phyloP scores from a whole-genome alignment of 139 green algal genomes.

The Axilococcus clingmanii region DNA sequence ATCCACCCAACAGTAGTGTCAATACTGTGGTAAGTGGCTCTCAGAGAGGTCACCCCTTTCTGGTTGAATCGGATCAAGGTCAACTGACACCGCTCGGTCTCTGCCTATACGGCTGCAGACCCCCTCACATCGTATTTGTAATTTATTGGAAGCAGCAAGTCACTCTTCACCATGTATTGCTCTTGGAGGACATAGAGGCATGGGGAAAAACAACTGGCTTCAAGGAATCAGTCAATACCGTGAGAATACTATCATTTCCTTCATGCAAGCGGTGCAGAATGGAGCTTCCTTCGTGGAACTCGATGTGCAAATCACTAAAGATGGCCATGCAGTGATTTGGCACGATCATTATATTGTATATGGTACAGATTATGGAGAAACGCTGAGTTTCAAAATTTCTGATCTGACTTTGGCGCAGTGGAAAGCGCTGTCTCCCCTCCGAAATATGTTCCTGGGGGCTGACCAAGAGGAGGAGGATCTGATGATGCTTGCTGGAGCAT shows the following conservation, averaged over 20 bases:
- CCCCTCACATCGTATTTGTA: too few species aligned
- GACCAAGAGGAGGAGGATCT: slow-evolving; percentile 6
- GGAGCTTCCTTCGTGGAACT: slow-evolving; percentile 80
- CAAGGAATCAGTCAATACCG: slow-evolving; percentile 22
- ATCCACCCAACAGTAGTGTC: too few species aligned
- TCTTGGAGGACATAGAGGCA: slow-evolving; percentile 9
- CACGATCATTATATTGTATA: slow-evolving; percentile 67
- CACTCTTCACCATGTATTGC: slow-evolving; percentile 2
- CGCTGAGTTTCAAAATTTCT: slow-evolving; percentile 24
- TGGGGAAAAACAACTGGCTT: slow-evolving; percentile 5
- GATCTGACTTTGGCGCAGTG: slow-evolving; percentile 60
- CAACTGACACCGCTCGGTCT: too few species aligned
- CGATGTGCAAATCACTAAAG: slow-evolving; percentile 68
- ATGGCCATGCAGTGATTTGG: slow-evolving; percentile 68
- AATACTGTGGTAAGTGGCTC: too few species aligned
- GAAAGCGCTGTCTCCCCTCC: slow-evolving; percentile 31
- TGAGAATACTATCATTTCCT: slow-evolving; percentile 73
- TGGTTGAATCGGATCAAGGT: too few species aligned
- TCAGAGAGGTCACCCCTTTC: too few species aligned
- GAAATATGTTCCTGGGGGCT: background rate
- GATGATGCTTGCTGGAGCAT: background rate
- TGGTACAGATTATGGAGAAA: slow-evolving; percentile 18
- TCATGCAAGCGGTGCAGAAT: slow-evolving; percentile 39
- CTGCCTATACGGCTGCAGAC: too few species aligned
- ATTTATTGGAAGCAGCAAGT: too few species aligned